A percentile compares a stretch with the other conserved stretches of the same genome.
Evolutionary conservation across 2,329 filamentous ascomycete genomes (phyloP).

Genomic region (Ophiostoma novo-ulmi): DNA sequence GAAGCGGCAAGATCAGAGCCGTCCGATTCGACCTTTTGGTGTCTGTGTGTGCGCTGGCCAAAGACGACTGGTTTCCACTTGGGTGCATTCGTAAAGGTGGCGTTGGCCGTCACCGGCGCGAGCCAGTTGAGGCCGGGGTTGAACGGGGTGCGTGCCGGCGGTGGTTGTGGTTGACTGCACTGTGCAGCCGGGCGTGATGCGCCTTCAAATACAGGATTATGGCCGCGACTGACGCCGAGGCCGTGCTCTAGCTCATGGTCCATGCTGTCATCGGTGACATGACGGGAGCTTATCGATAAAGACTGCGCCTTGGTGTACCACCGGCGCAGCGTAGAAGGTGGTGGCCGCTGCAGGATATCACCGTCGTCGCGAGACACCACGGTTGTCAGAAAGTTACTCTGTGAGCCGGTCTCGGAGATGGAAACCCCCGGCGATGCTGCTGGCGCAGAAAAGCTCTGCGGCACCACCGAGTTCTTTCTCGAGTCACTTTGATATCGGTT

Average conservation of each 20-base stretch:
- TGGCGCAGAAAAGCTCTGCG: neutral
- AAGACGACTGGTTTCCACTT: slow-evolving; percentile 1
- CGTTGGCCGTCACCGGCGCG: neutral
- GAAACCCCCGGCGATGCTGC: neutral
- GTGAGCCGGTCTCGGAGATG: neutral
- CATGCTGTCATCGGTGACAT: neutral
- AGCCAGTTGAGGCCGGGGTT: slow-evolving; percentile 25
- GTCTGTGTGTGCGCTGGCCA: neutral
- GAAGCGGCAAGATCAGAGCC: neutral
- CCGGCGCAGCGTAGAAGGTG: neutral
- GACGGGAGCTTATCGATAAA: neutral
- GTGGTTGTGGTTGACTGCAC: neutral
- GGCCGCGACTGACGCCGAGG: neutral
- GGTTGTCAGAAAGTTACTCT: slow-evolving; percentile 2
- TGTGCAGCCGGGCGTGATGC: neutral
- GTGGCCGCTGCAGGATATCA: neutral
- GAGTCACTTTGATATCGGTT: slow-evolving; percentile 2
- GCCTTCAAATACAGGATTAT: too few relatives aligned
- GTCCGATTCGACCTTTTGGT: neutral
- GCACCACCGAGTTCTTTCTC: slow-evolving; percentile 21
- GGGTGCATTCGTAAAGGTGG: too few relatives aligned
- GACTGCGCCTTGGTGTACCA: slow-evolving; percentile 8
- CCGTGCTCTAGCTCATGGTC: slow-evolving; percentile 14
- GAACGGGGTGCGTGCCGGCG: slow-evolving; percentile 12
- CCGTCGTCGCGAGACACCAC: neutral